Evolutionary conservation across 441 rosid species (phyloP), one percentile per base, ranked within the genome.

Genomic region (Aleurites moluccanus): DNA sequence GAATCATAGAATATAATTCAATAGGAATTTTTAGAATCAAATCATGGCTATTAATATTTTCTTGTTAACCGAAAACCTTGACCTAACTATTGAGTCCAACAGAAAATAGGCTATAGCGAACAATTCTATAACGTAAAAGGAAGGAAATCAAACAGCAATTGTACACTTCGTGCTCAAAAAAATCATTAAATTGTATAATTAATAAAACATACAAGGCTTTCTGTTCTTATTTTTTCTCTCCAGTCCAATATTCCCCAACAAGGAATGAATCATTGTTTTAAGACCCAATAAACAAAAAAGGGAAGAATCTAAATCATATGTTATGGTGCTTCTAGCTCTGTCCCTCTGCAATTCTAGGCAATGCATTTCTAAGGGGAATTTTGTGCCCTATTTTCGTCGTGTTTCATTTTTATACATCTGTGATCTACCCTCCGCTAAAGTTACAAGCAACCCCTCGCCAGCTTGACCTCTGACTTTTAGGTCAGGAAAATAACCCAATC

Each of bases 241-340:
- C 0, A 27, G 10, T 66, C 75, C 49, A 25, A 65, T 45, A 72
- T 70, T 72, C 75, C 80, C 70, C 63, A 55, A 15, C 35, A 38
- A 69, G 80, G 79, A 83, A 79, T 76, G 71, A 77, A 72, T 72
- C 40, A 40, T 74, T 75, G 73, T 72, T 63, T 14, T 50, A 16
- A 2, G 40, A 35, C 38, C 38, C 0, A 4, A 35, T 4, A 35
- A 35, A 30, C 33, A 30, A 1, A 65, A 73, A 71, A 65, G 33
- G 2, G 21, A 64, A 64, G 23, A 18, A 75, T 64, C 62, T 70
- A 44, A 35, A 20, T 63, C 64, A 27, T 38, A 49, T n/a, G 45
- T n/a, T 76, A 49, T 77, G 30, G 38, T 70, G 73, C 72, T n/a
- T n/a, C 59, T 72, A 42, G 47, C 72, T 71, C 59, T 25, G 10